Percentiles rank a stretch among this genome's conserved stretches.
phyloP scores from a whole-genome alignment of 2,329 filamentous ascomycete species.

The Esteya vermicola region DNA sequence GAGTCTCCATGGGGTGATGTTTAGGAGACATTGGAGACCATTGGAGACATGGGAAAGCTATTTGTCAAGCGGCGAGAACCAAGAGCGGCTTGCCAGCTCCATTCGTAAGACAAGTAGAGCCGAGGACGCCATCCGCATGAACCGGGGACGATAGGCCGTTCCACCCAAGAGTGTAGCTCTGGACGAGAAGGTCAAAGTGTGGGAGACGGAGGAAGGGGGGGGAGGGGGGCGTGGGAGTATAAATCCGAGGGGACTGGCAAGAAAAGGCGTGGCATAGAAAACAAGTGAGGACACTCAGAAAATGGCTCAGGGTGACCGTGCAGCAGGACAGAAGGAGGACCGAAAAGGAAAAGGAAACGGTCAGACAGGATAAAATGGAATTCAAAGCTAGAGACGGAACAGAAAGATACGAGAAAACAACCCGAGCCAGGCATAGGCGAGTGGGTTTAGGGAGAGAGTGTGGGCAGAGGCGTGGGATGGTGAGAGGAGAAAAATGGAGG shows the following conservation, averaged over 20 bases:
- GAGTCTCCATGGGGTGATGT: conserved; percentile 1
- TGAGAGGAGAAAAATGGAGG: neutral
- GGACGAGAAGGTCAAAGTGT: neutral
- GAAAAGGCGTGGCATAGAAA: neutral
- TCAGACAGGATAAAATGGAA: neutral
- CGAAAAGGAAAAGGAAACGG: no score
- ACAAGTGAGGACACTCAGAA: neutral
- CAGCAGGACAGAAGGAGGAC: no score
- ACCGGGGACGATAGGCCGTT: neutral
- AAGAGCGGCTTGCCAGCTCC: neutral
- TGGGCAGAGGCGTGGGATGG: neutral
- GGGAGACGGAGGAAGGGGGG: neutral
- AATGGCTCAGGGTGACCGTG: neutral
- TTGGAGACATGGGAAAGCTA: no score
- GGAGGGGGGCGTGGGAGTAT: neutral
- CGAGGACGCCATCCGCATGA: neutral
- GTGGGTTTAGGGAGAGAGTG: neutral
- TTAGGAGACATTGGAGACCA: no score
- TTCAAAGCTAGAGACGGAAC: neutral
- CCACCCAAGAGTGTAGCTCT: neutral
- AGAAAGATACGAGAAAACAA: neutral
- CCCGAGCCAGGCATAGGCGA: neutral
- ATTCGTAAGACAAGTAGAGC: neutral
- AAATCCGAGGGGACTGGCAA: neutral
- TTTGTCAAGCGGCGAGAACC: neutral